Evolutionary conservation across 2,329 filamentous ascomycete species (phyloP), one percentile per base, ranked within the genome.

Genomic region (Diaporthe ilicicola): DNA sequence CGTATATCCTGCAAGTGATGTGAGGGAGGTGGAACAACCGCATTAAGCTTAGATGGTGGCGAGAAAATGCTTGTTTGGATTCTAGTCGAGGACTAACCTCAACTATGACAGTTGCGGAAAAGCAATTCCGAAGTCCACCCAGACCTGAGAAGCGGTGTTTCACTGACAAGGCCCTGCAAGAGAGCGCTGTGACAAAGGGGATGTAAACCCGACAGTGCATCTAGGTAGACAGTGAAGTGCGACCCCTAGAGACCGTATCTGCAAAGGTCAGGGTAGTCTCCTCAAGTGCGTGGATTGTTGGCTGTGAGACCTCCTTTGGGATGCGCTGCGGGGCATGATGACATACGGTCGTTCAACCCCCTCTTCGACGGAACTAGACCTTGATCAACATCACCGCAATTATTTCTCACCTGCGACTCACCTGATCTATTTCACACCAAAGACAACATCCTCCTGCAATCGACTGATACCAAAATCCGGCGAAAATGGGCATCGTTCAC

Each of bases 401-500:
- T 37, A 9, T n/a, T 27, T 37, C 17, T 13, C 8, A 64, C 15
- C 15, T 37, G 12, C 59, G 12, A 64, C 44, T 24, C 8, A 34
- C n/a, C 19, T 19, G 9, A 27, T 37, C 13, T 6, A 50, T 1
- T 17, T 29, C n/a, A 24, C 10, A 27, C 4, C 13, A 37, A 19
- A 24, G n/a, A 50, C 4, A 37, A 34, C 0, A 24, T 24, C 17
- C n/a, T 8, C 17, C 12, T 5, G 3, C 29, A 50, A 50, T 12
- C n/a, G 48, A 13, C 0, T n/a, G 5, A 17, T 17, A 22, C 22
- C 9, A 27, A 1, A 27, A n/a, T 17, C 2, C 34, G 17, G 3
- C n/a, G 2, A 73, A 32, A 3, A 92, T 92, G 90, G 77, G 89
- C 0, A 84, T 93, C 74, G 83, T 88, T n/a, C 92, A 93, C 77